phyloP scores from a whole-genome alignment of 148 eudicot species.

The Rheum nobile region DNA sequence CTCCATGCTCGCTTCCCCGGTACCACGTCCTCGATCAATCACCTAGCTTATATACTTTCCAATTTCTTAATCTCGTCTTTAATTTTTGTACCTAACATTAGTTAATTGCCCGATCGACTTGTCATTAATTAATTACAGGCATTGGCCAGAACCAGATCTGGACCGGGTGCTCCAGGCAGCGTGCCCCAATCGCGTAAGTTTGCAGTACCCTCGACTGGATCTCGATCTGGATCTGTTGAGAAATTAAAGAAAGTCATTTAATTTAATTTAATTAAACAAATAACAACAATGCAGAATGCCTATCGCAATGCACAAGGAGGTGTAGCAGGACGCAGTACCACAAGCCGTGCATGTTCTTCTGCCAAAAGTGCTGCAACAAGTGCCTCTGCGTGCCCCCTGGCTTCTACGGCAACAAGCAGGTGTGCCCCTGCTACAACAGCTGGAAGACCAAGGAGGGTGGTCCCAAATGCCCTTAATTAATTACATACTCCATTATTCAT shows the following conservation, averaged over 20 bases:
- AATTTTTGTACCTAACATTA: no score
- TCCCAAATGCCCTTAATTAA: conserved; percentile 52
- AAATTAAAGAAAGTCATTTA: no score
- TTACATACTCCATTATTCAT: no score
- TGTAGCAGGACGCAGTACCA: conserved; percentile 21
- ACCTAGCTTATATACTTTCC: no score
- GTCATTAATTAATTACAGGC: not conserved
- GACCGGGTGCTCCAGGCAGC: not conserved
- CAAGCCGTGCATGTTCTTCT: conserved; percentile 42
- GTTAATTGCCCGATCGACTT: no score
- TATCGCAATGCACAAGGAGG: conserved; percentile 10
- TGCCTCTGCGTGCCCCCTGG: conserved; percentile 51
- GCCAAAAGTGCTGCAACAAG: conserved; percentile 42
- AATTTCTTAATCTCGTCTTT: no score
- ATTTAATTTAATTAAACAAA: no score
- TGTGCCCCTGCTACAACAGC: conserved; percentile 53
- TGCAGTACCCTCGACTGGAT: no score
- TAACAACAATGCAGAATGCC: conserved; percentile 21
- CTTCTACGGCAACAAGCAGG: conserved; percentile 38
- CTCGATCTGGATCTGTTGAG: no score
- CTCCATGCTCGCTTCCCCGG: conserved; percentile 23
- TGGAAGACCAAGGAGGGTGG: conserved; percentile 56
- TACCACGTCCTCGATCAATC: no score
- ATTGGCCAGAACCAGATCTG: not conserved
- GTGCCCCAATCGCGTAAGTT: not conserved